Conservation (phyloP, 371 early-diverging fungal species). For the Quaeritorhiza haematococci region DNA sequence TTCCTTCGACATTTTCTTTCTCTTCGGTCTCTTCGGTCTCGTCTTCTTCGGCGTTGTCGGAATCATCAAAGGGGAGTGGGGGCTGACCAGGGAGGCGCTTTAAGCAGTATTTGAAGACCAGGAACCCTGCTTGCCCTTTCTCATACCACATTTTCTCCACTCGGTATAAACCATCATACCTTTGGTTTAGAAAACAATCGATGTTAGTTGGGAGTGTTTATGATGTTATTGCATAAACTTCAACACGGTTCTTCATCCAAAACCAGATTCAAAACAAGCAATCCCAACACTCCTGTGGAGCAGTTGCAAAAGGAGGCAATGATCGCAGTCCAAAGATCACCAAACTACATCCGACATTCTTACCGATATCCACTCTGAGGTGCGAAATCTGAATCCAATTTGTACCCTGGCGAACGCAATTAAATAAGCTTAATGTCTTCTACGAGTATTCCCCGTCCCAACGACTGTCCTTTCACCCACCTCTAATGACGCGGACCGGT, state of each 20-base stretch:
- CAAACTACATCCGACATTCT: too few species aligned
- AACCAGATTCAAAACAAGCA: not conserved
- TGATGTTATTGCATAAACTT: too few species aligned
- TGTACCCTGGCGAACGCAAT: too few species aligned
- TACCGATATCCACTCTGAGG: slow-evolving; percentile 4
- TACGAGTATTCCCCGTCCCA: too few species aligned
- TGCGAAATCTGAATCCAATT: not conserved
- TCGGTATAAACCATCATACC: slow-evolving; percentile 11
- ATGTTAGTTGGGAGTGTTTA: too few species aligned
- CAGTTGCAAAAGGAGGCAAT: not conserved
- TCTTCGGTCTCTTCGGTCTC: slow-evolving; percentile 5
- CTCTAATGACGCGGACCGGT: slow-evolving; percentile 8
- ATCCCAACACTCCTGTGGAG: not conserved
- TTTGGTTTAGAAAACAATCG: too few species aligned
- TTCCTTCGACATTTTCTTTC: not conserved
- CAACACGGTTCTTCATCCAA: too few species aligned
- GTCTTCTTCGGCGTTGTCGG: not conserved
- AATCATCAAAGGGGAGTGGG: not conserved
- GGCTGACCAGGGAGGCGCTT: not conserved
- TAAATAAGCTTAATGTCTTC: too few species aligned
- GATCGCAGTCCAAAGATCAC: too few species aligned
- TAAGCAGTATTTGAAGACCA: slow-evolving; percentile 7
- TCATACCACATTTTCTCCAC: slow-evolving; percentile 6
- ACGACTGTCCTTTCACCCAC: too few species aligned
- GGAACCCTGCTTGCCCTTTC: slow-evolving; percentile 2